Percentiles rank a stretch among this genome's conserved stretches.
Conservation (phyloP, 2,329 filamentous ascomycete genomes). For the Aspergillus uvarum region DNA sequence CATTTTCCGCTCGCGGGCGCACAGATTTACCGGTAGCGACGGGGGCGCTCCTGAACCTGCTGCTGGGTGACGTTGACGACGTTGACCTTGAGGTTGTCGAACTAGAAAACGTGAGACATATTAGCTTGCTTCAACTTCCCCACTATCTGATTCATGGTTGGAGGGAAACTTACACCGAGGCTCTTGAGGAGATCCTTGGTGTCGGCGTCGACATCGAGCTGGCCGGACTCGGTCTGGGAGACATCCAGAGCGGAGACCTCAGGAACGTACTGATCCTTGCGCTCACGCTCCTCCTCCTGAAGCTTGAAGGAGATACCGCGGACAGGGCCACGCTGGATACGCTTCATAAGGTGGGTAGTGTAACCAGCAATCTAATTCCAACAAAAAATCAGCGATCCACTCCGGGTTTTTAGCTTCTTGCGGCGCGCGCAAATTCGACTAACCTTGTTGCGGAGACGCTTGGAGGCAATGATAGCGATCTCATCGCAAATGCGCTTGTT, state of each 20-base stretch:
- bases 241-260: constrained; percentile 99
- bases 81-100: constrained; percentile 97
- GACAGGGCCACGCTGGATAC: constrained; percentile 98
- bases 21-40: constrained; percentile 53
- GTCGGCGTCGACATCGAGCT: constrained; percentile 93
- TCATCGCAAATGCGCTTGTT: constrained; percentile 99
- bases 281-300: constrained; percentile 99
- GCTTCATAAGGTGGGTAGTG: constrained; percentile 99
- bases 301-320: constrained; percentile 99
- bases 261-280: constrained; percentile 99
- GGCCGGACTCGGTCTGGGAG: constrained; percentile 84
- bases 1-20: constrained; percentile 10
- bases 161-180: constrained; percentile 76
- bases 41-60: constrained; percentile 78
- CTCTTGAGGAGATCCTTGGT: constrained; percentile 99
- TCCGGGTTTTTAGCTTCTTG: not conserved
- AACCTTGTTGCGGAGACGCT: constrained; percentile 99
- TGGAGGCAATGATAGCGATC: constrained; percentile 98
- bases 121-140: not conserved
- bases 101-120: constrained; percentile 54
- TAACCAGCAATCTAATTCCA: constrained; percentile 81
- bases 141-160: not conserved
- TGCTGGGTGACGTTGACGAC: constrained; percentile 86
- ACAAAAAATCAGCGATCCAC: not conserved
- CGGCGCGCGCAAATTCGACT: constrained; percentile 16